Base-by-base conservation (phyloP, 2,329 filamentous ascomycete genomes). In the Fusarium pilosicola region DNA sequence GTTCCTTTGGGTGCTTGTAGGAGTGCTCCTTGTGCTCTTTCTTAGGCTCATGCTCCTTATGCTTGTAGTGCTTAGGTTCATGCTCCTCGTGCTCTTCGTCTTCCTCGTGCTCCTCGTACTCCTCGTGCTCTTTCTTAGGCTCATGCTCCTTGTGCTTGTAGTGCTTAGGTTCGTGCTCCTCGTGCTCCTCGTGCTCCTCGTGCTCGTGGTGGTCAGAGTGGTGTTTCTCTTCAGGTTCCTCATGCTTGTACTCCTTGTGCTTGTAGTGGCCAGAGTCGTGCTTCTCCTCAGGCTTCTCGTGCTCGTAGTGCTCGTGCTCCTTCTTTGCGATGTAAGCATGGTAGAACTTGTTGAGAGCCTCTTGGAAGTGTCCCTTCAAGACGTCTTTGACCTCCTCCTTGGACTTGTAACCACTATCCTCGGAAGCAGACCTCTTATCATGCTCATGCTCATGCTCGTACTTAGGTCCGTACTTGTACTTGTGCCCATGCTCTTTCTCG, bases 311-410 rank as follows among this genome's bases (percentile, higher is more conserved):
- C 39, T 48, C 14, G 28, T 34, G 22, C 12, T 28, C 41, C 38
- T 68, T 32, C 45, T 68, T 52, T 20, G 32, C 34, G 22, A 58
- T 26, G 32, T 36, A 26, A 22, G 22, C 7, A 13, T 28, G 18
- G 36, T 68, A 45, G 46, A 68, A 68, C 28, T 62, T 59, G 12
- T 62, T 26, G 30, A 68, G 39, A n/a, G 54, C 63, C 24, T 68
- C 36, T 11, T 49, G 41, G 17, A 68, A 56, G 34, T 68, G 38
- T 39, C 26, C 52, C 48, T 61, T 58, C 7, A 57, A 17, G 15
- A 45, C 28, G n/a, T 52, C 42, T 22, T 30, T 61, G 39, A 67
- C 38, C 28, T 60, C 28, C 24, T 60, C 45, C 18, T 48, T 41
- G 18, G 52, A 36, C 54, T 68, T 34, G 24, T 67, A 9, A 14